Base-by-base conservation (phyloP, 2,329 filamentous ascomycete genomes). In the Fusarium citri region DNA sequence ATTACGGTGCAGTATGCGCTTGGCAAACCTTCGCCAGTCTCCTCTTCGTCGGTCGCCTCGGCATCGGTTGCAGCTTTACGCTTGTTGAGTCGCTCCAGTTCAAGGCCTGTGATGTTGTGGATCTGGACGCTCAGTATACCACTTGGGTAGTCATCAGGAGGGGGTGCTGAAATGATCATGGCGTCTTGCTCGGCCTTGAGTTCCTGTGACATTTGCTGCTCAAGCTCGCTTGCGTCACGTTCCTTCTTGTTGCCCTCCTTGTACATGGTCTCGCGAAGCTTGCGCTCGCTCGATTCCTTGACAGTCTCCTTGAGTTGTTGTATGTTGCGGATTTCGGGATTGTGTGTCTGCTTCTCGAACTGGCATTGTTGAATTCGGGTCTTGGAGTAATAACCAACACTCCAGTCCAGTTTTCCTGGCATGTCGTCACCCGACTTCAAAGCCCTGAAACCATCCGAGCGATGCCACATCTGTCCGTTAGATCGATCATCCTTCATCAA, bases 1-100 rank as follows among this genome's bases (percentile, higher is more conserved):
- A 93, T 91, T 71, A 94, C 87, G 31, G 86, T 92, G 76, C 90
- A 92, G 76, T 93, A 94, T 26, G 89, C 84, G 49, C 89, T 91
- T 0, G 91, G 92, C 41, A 93, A 80, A 46, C 89, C 86, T 7
- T 91, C 88, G 18, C 85, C 91, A 12, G 87, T 83, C 66, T 90
- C 88, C 64, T 90, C 88, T 58, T 87, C 86, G 48, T 85, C 83
- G 6, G 81, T 79, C 43, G 82, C 82, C n/a, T 84, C 84, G 7
- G 79, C 79, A 2, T 84, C 82, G 22, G 83, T 80, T 43, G 73
- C 68, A n/a, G 82, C 82, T 26, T 84, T 81, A 41, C 85, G 78
- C 75, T 90, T 91, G 74, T 87, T 89, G 10, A 88, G 80, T 14
- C 82, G 83, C 64, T 89, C 85, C 6, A 92, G 78, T 69, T 91